Base-by-base conservation (phyloP, 2,329 filamentous ascomycete genomes). In the Sclerotinia subarctica region DNA sequence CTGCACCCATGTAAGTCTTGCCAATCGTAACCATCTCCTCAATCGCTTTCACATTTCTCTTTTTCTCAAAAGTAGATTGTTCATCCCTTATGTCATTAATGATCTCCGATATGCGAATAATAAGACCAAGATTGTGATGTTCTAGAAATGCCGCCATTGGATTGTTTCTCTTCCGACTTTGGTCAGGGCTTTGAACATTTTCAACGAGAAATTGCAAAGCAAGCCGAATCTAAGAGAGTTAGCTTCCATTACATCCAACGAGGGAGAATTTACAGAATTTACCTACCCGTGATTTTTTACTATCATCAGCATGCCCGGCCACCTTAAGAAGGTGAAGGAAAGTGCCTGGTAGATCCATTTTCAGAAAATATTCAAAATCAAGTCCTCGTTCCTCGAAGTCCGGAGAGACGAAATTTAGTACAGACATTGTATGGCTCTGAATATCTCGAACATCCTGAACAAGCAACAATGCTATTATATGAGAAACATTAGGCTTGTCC, bases 11-110 rank as follows among this genome's bases (percentile, higher is more conserved):
- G 75, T 91, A 88, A 2, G 84, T 83, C 74, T 88, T 90, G 56
- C 92, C 91, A 60, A 96, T 82, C 66, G 83, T 87, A 62, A 97
- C 90, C 86, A 99, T 91, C 76, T 96, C 92, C 73, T 93, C 91
- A 76, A 99, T 90, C 6, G 92, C 94, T 71, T 87, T 86, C 11
- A 99, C 87, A 73, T 90, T 93, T 69, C 90, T 86, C 67, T 86
- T 87, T 74, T 93, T 92, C 76, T 97, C 93, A 74, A 77, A 85
- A 74, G 80, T 82, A 71, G 79, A 85, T 67, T 86, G 85, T 68
- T 84, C 83, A 26, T 83, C 82, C 81, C 46, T 79, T 21, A 79
- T 83, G 75, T 92, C 90, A 74, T 94, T 95, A 69, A 97, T 88
- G 13, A 86, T 81, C 66, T 94, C 89, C 0, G 92, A 92, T 72